Base-by-base conservation (phyloP, 2,329 filamentous ascomycete genomes). In the Aureobasidium mangrovei region DNA sequence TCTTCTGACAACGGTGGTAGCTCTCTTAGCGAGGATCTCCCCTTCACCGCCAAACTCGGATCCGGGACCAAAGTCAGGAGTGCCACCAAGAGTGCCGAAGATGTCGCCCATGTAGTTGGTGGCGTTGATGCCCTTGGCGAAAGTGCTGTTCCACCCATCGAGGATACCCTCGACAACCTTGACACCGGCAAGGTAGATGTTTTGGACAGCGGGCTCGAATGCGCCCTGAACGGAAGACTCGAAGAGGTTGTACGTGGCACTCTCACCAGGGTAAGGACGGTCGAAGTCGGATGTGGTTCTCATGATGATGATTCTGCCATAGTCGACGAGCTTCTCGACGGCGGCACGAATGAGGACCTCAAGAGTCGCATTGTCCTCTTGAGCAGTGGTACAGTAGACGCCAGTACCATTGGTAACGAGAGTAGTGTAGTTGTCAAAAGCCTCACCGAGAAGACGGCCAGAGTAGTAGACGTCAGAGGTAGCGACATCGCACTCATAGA, bases 401-500 rank as follows among this genome's bases (percentile, higher is more conserved):
- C 81, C 83, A 0, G 77, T 80, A 3, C 83, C 83, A 62, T 87
- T 87, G 2, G 85, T 88, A 70, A 82, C 79, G 0, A 85, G 62
- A 0, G 60, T 68, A 3, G 82, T 84, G 24, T 79, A 84, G 58
- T 84, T 82, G 60, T 81, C 82, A 63, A 88, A 88, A 0, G 80
- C 78, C 43, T 80, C 75, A 7, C 78, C 74, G 2, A 88, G 76
- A 24, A 81, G 64, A 0, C 67, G 72, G 6, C 85, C 85, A 2
- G 78, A 80, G 68, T 78, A 89, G 70, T 87, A 89, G 12, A 86
- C 83, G 63, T 89, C 85, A 40, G 80, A 84, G 0, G 85, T 88
- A 0, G 82, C 81, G 4, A 77, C 75, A 62, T 88, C 85, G 61
- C 85, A 88, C 58, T 77, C 78, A 36, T 83, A 69, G 1, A 88